phyloP scores from a whole-genome alignment of 768 basidiomycete genomes.

The Russula sp. region DNA sequence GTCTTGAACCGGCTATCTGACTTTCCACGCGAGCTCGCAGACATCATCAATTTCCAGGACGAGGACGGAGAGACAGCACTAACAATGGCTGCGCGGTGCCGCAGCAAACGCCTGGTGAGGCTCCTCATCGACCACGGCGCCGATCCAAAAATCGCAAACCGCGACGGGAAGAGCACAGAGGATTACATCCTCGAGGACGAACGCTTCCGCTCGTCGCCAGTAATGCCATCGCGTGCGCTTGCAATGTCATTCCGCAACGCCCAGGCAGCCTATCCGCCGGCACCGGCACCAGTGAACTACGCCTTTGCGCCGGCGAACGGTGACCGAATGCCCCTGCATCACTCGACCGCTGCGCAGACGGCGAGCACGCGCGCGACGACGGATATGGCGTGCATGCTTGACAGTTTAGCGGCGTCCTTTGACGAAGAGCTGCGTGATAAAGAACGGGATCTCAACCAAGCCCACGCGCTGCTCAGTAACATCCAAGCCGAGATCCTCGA shows the following conservation, averaged over 20 bases:
- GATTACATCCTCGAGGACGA: constrained; percentile 99
- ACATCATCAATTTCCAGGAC: constrained; percentile 98
- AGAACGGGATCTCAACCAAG: constrained; percentile 86
- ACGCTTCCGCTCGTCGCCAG: constrained; percentile 88
- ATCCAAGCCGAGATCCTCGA: constrained; percentile 90
- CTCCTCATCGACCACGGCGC: constrained; percentile 94
- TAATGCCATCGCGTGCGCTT: constrained; percentile 58
- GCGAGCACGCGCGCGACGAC: constrained; percentile 81
- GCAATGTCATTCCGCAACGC: constrained; percentile 71
- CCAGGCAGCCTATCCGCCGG: constrained; percentile 52
- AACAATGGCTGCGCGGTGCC: constrained; percentile 92
- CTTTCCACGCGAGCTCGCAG: constrained; percentile 92
- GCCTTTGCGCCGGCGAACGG: constrained; percentile 47
- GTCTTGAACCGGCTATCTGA: constrained; percentile 81
- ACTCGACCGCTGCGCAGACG: constrained; percentile 79
- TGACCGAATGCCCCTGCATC: constrained; percentile 71
- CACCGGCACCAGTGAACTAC: constrained; percentile 36
- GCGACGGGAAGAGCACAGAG: constrained; percentile 94
- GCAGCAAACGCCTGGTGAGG: constrained; percentile 93
- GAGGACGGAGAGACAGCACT: constrained; percentile 98
- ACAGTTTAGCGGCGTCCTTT: constrained; percentile 81
- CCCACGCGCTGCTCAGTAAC: constrained; percentile 75
- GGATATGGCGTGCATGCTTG: constrained; percentile 81
- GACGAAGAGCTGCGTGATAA: constrained; percentile 90
- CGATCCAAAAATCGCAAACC: constrained; percentile 89